Percentiles rank a stretch among this genome's conserved stretches.
Conservation (phyloP, 805 yeast genomes). For the Ogataea glucozyma region DNA sequence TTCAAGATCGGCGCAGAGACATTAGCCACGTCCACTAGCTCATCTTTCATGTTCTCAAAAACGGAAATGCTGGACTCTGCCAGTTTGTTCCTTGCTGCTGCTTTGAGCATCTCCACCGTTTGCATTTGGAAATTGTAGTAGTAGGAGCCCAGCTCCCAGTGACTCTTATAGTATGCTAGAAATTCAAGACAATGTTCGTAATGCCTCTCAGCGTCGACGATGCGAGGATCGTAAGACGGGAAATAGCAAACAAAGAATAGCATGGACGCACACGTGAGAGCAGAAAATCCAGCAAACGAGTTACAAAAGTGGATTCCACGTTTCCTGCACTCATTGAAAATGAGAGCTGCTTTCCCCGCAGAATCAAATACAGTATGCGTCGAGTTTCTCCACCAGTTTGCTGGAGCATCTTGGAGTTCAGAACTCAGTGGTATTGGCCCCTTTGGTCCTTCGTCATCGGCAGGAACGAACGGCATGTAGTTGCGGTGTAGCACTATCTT, state of each 20-base stretch:
- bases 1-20: slow-evolving; percentile 20
- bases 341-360: slow-evolving; percentile 9
- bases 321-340: slow-evolving; percentile 12
- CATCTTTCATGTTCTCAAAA: slow-evolving; percentile 22
- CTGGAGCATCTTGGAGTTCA: slow-evolving; percentile 15
- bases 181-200: slow-evolving; percentile 13
- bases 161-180: slow-evolving; percentile 14
- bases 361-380: slow-evolving; percentile 15
- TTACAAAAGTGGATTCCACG: slow-evolving; percentile 12
- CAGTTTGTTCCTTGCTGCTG: slow-evolving; percentile 16
- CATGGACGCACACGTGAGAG: slow-evolving; percentile 20
- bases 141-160: slow-evolving; percentile 21
- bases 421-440: slow-evolving; percentile 14
- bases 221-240: slow-evolving; percentile 18
- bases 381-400: slow-evolving; percentile 19
- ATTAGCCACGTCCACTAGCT: slow-evolving; percentile 21
- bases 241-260: slow-evolving; percentile 14
- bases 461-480: slow-evolving; percentile 22
- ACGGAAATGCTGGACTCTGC: slow-evolving; percentile 16
- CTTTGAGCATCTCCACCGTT: slow-evolving; percentile 16
- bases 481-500: slow-evolving; percentile 15
- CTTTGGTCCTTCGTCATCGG: slow-evolving; percentile 18
- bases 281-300: slow-evolving; percentile 17
- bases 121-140: slow-evolving; percentile 14
- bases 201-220: slow-evolving; percentile 13